These are phyloP conservation scores for Hypocreales sp. DNA, from an alignment of 2,329 filamentous ascomycete species.

Conservation along the genomic window DNA sequence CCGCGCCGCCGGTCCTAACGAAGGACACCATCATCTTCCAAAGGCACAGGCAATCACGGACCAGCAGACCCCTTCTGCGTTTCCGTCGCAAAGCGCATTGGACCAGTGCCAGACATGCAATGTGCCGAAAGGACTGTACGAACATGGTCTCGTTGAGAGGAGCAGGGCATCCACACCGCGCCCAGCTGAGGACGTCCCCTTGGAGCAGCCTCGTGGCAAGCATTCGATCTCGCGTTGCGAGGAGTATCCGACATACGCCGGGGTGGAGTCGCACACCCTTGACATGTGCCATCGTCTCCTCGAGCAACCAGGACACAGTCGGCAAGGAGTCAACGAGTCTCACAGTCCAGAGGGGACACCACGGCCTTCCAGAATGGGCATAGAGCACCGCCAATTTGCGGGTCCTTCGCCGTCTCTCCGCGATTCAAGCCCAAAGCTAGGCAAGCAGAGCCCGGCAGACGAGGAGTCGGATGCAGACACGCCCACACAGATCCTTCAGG, in stretches of 20 bases:
- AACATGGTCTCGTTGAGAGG: background rate
- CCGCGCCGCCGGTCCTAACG: slow-evolving; percentile 2
- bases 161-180: too few relatives aligned
- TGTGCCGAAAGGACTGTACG: background rate
- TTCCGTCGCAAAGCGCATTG: slow-evolving; percentile 1
- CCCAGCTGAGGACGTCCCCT: too few relatives aligned
- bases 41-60: slow-evolving; percentile 2
- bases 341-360: background rate
- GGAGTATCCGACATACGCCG: background rate
- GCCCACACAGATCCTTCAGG: background rate
- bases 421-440: too few relatives aligned
- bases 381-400: background rate
- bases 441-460: too few relatives aligned
- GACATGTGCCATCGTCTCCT: background rate
- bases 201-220: background rate
- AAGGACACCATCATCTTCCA: slow-evolving; percentile 5
- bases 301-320: too few relatives aligned
- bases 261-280: background rate
- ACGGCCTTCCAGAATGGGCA: background rate
- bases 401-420: background rate
- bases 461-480: background rate
- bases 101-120: slow-evolving; percentile 2
- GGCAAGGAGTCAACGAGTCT: background rate
- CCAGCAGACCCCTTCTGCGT: background rate
- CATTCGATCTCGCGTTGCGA: slow-evolving; percentile 1